Evolutionary conservation across 176 grass and related monocot species (phyloP), one percentile per base, ranked within the genome.

Genomic region (Oryza officinalis): DNA sequence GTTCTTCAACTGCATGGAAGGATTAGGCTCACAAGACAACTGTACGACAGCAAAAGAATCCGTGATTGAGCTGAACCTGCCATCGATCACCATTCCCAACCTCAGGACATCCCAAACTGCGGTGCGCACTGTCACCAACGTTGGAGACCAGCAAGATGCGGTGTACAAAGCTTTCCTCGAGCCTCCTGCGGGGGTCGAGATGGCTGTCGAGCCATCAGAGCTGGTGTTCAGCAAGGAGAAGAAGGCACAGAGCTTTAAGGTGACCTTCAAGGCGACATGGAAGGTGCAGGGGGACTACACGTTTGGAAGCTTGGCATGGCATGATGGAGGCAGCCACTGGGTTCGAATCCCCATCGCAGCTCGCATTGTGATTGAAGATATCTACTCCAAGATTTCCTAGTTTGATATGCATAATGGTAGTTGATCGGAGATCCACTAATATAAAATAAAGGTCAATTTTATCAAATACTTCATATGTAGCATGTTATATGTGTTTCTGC

Each of bases 1-100:
- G 37, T 91, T 87, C 68, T 91, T 91, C 65, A 54, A 85, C 3
- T 94, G 89, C 13, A 80, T 13, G n/a, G 30, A 25, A 9, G 82
- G 82, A 13, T 26, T 47, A 25, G 52, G 49, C 13, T 8, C 40
- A 47, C 31, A 27, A 2, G 72, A 80, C 10, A 28, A 13, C 2
- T 93, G 91, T 13, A 52, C 44, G 4, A 8, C 72, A 15, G 15
- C 13, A 8, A 8, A 22, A 35, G 50, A 37, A 20, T 43, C 82
- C 3, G 33, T 76, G 8, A 31, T 76, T 7, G 20, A 88, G 25
- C 57, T 94, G 9, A 94, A 94, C 46, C 69, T 84, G 13, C 88
- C 88, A 27, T 88, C 92, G 2, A 50, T 50, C 14, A 14, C 47
- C 13, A 50, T 50, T 8, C 47, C 47, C 14, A 17, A 50, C 15